These are phyloP conservation scores for Saturnispora zaruensis DNA, from an alignment of 805 yeast species.

Conservation along the genomic window DNA sequence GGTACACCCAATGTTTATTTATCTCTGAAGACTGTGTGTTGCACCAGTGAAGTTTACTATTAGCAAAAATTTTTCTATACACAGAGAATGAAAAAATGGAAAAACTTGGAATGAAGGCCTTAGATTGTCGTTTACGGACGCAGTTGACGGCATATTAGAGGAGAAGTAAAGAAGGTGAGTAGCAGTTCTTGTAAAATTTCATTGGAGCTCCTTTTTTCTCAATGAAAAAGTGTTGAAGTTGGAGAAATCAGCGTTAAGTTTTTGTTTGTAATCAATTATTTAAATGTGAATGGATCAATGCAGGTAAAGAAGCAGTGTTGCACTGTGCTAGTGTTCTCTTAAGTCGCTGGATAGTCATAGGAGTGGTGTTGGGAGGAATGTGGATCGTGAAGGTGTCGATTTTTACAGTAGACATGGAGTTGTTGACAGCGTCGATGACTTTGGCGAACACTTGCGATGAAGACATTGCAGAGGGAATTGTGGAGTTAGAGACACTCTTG, in stretches of 20 bases:
- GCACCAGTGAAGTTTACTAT: neutral
- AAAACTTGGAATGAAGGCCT: neutral
- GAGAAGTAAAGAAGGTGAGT: too few species aligned
- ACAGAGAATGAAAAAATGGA: neutral
- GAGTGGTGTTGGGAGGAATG: conserved; percentile 3
- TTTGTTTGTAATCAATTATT: neutral
- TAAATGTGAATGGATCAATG: conserved; percentile 5
- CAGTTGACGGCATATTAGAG: neutral
- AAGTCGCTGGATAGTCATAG: conserved; percentile 1
- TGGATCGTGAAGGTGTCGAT: neutral
- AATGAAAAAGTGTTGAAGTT: neutral
- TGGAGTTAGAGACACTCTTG: conserved; percentile 6
- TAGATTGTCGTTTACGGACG: neutral
- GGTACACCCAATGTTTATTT: neutral
- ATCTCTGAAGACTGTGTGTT: neutral
- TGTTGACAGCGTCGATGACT: neutral
- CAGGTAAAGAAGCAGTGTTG: conserved; percentile 1
- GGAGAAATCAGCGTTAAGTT: neutral
- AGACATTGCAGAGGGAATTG: conserved; percentile 2
- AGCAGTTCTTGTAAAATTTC: neutral
- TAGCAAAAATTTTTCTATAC: neutral
- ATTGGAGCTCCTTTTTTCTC: neutral
- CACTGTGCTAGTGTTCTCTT: conserved; percentile 3
- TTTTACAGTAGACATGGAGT: neutral
- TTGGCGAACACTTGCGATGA: neutral